Evolutionary conservation across 1,284 basidiomycete species (phyloP).

Genomic region (Rhodotorula glutinis): DNA sequence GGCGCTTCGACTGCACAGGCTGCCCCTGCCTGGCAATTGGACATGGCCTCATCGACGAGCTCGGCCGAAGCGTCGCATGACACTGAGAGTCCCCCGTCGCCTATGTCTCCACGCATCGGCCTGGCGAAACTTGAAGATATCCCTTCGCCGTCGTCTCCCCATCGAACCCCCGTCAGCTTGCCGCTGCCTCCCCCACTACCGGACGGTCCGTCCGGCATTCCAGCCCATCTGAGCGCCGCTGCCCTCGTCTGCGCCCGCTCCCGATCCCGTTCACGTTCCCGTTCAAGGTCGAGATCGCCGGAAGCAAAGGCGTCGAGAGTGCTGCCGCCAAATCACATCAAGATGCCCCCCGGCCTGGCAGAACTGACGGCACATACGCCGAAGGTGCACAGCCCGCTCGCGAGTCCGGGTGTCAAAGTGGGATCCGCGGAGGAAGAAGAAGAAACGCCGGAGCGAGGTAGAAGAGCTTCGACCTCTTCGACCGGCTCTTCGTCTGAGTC

Average conservation of each 20-base stretch:
- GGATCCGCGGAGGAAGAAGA: background rate
- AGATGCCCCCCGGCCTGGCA: background rate
- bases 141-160: background rate
- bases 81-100: too few species aligned
- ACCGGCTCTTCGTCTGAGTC: background rate
- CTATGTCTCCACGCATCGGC: background rate
- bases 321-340: background rate
- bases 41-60: background rate
- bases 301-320: background rate
- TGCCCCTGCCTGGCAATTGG: background rate
- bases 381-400: slow-evolving; percentile 9
- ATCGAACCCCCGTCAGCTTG: background rate
- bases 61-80: background rate
- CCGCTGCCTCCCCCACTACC: background rate
- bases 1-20: background rate
- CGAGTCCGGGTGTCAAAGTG: background rate
- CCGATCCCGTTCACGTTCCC: background rate
- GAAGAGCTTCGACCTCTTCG: background rate
- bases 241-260: background rate
- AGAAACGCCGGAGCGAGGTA: background rate
- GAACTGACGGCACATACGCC: background rate
- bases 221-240: background rate
- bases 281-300: background rate
- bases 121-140: background rate
- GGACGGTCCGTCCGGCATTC: background rate